A percentile compares a stretch with the other conserved stretches of the same genome.
phyloP scores from a whole-genome alignment of 2,329 filamentous ascomycete species.

The Chaetomium globosum region DNA sequence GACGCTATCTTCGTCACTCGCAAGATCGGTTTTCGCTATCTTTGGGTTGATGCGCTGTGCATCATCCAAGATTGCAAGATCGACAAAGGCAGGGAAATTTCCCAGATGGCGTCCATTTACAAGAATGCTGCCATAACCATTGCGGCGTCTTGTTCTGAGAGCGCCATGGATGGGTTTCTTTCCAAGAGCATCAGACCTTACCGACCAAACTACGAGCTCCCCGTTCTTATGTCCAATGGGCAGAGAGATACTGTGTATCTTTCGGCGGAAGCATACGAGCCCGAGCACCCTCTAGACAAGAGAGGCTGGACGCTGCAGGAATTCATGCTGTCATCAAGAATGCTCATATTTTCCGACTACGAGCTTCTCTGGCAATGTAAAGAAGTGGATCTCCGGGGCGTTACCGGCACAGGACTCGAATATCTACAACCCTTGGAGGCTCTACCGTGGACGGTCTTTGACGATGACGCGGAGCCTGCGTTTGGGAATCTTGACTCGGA shows the following conservation, averaged over 20 bases:
- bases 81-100: conserved; percentile 7
- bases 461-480: conserved; percentile 3
- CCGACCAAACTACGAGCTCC: conserved; percentile 7
- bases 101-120: conserved; percentile 5
- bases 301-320: conserved; percentile 8
- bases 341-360: conserved; percentile 8
- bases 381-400: conserved; percentile 4
- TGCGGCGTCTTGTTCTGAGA: conserved; percentile 1
- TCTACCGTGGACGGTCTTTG: conserved; percentile 2
- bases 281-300: neutral
- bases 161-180: conserved; percentile 5
- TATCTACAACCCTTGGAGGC: conserved; percentile 4
- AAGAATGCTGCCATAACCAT: conserved; percentile 7
- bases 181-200: neutral
- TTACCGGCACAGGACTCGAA: conserved; percentile 6
- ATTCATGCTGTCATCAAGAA: conserved; percentile 5
- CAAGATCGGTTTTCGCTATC: conserved; percentile 1
- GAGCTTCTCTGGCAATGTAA: conserved; percentile 9
- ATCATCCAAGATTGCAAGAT: conserved; percentile 9
- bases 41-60: conserved; percentile 8
- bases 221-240: neutral
- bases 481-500: conserved; percentile 3
- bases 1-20: conserved; percentile 7
- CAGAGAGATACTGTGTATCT: conserved; percentile 3
- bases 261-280: conserved; percentile 10